Conservation (phyloP, 148 eudicot species). For the Cornus florida region DNA sequence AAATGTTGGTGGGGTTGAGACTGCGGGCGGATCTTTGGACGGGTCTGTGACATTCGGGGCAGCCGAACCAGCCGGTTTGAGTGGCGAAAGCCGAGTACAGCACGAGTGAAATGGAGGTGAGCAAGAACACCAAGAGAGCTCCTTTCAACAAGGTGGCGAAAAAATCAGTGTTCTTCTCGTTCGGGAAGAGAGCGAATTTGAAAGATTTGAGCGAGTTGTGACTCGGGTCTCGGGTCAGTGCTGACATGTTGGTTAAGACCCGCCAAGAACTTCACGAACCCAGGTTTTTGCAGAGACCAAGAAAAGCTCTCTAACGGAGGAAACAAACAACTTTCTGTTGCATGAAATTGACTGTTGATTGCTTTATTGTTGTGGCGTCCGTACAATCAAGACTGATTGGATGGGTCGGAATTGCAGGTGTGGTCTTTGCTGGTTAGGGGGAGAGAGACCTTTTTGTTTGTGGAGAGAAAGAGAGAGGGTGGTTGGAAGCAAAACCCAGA, state of each 20-base stretch:
- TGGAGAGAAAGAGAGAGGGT: no score
- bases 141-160: slow-evolving; percentile 18
- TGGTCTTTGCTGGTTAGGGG: no score
- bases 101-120: slow-evolving; percentile 33
- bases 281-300: neutral
- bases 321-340: no score
- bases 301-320: neutral
- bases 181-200: slow-evolving; percentile 4
- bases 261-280: neutral
- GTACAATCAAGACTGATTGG: neutral
- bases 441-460: no score
- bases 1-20: slow-evolving; percentile 35
- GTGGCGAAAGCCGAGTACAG: slow-evolving; percentile 28
- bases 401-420: neutral
- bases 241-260: slow-evolving; percentile 10
- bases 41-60: slow-evolving; percentile 22
- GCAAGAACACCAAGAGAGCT: slow-evolving; percentile 18
- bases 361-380: neutral
- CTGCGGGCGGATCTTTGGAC: neutral
- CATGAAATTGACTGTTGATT: neutral
- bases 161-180: slow-evolving; percentile 15
- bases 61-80: slow-evolving; percentile 27
- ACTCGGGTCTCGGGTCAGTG: slow-evolving; percentile 13
- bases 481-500: neutral
- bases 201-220: slow-evolving; percentile 22